These are phyloP conservation scores for Xerocomus cyaneibrunnescens DNA, from an alignment of 1,284 basidiomycete species.

Conservation along the genomic window DNA sequence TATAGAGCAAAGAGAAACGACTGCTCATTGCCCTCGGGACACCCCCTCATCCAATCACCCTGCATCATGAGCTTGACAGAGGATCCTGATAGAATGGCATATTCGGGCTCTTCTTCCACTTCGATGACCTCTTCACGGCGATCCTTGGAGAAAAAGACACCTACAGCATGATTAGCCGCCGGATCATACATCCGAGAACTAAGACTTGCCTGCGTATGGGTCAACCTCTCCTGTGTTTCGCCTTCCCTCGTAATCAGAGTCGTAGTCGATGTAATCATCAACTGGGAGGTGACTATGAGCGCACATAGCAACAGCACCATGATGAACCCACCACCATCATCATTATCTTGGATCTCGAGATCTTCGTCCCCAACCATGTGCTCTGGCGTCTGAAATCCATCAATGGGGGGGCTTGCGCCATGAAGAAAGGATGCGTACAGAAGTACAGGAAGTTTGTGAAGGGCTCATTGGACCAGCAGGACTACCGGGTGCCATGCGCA, in stretches of 20 bases:
- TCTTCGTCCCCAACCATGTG: conserved; percentile 44
- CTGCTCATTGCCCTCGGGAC: conserved; percentile 90
- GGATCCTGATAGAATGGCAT: conserved; percentile 44
- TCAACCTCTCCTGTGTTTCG: conserved; percentile 58
- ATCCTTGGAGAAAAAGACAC: conserved; percentile 91
- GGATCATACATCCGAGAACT: conserved; percentile 3
- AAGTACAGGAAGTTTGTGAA: conserved; percentile 28
- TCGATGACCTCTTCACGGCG: conserved; percentile 84
- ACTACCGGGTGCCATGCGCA: conserved; percentile 28
- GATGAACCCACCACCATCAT: conserved; percentile 49
- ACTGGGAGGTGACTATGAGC: conserved; percentile 32
- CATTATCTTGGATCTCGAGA: conserved; percentile 49
- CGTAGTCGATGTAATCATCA: conserved; percentile 71
- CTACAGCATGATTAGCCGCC: conserved; percentile 39
- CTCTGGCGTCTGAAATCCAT: conserved; percentile 52
- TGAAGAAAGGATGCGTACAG: conserved; percentile 20
- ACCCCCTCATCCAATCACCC: conserved; percentile 96
- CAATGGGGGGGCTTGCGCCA: not conserved
- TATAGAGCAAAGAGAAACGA: conserved; percentile 85
- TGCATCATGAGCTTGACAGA: conserved; percentile 72
- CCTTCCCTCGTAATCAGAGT: conserved; percentile 66
- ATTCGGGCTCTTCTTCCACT: conserved; percentile 75
- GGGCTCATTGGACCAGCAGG: conserved; percentile 25
- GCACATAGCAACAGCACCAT: not conserved
- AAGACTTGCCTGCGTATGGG: conserved; percentile 73